Base-by-base conservation (phyloP, 2,329 filamentous ascomycete genomes). In the Sphaerulina musiva region DNA sequence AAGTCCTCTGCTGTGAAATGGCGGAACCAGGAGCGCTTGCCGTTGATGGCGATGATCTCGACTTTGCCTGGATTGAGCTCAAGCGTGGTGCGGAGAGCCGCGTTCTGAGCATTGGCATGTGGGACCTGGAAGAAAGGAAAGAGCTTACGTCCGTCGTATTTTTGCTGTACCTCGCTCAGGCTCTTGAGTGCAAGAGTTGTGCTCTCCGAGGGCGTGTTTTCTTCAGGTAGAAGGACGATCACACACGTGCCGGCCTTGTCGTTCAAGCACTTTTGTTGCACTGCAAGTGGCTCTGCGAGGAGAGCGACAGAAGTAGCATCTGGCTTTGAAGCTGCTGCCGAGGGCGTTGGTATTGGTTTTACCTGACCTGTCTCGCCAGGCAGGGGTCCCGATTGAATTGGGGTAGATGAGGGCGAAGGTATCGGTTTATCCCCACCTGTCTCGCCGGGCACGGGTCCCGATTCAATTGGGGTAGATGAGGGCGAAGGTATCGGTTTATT, bases 101-200 rank as follows among this genome's bases (percentile, higher is more conserved):
- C 70, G 0, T 80, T 79, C 6, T 78, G 78, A n/a, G 77, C 70
- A 60, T 86, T 86, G 38, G 78, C 74, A 41, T 75, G 75, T 10
- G 88, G 80, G 0, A 97, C 77, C 47, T 84, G 82, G 68, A 86
- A 92, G 72, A 95, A 86, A 23, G 91, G 89, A 76, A 97, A 95
- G 1, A 91, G 74, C 53, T 84, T 82, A 32, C 81, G 80, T 51
- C 84, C 78, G 34, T 80, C 74, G 66, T 95, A 83, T 72, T 91
- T 95, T 70, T 86, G 81, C 49, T 85, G 82, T 51, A 96, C 79
- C 51, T 90, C 81, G 2, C 86, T 81, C 3, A 96, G 77, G 26
- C 80, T 81, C 17, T 73, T 69, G 2, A 91, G 74, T 12, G 71
- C 74, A 17, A 62, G 50, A n/a, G 50, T 53, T 0, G 61, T 59